Evolutionary conservation across 2,329 filamentous ascomycete genomes (phyloP).

Genomic region (Alternaria ventricosa): DNA sequence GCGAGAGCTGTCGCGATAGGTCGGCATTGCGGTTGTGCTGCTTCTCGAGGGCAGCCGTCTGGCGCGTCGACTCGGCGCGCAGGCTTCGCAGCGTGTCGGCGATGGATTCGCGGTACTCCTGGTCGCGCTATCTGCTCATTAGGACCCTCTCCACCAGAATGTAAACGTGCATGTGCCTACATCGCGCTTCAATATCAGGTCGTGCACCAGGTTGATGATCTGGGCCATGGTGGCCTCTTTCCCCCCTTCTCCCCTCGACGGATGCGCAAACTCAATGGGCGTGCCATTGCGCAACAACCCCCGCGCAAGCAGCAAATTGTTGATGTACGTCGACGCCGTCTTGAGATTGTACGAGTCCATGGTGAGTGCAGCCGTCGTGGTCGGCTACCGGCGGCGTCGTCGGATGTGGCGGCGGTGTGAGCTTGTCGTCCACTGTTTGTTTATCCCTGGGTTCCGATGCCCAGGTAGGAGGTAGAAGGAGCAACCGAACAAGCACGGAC

Average conservation of each 20-base stretch:
- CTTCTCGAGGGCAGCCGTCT: slow-evolving; percentile 70
- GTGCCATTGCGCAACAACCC: slow-evolving; percentile 69
- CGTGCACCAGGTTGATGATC: slow-evolving; percentile 92
- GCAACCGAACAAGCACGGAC: slow-evolving; percentile 10
- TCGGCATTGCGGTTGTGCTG: slow-evolving; percentile 63
- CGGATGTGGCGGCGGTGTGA: slow-evolving; percentile 8
- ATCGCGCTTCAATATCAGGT: slow-evolving; percentile 87
- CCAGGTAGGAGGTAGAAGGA: slow-evolving; percentile 13
- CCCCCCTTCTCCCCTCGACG: slow-evolving; percentile 67
- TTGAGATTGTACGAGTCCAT: slow-evolving; percentile 61
- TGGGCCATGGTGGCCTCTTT: slow-evolving; percentile 76
- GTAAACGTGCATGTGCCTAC: slow-evolving; percentile 58
- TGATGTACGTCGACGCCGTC: slow-evolving; percentile 68
- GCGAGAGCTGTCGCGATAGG: slow-evolving; percentile 62
- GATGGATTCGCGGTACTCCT: slow-evolving; percentile 83
- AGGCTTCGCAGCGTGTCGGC: slow-evolving; percentile 78
- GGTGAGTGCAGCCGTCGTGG: slow-evolving; percentile 25
- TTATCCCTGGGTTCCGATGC: slow-evolving; percentile 13
- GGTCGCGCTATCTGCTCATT: slow-evolving; percentile 72
- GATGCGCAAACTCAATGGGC: slow-evolving; percentile 81
- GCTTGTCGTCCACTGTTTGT: slow-evolving; percentile 20
- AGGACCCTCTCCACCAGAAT: not conserved
- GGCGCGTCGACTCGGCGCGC: slow-evolving; percentile 76
- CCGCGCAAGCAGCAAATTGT: slow-evolving; percentile 69
- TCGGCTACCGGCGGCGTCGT: slow-evolving; percentile 23